Base-by-base conservation (phyloP, 139 green algal genomes). In the Chara braunii region DNA sequence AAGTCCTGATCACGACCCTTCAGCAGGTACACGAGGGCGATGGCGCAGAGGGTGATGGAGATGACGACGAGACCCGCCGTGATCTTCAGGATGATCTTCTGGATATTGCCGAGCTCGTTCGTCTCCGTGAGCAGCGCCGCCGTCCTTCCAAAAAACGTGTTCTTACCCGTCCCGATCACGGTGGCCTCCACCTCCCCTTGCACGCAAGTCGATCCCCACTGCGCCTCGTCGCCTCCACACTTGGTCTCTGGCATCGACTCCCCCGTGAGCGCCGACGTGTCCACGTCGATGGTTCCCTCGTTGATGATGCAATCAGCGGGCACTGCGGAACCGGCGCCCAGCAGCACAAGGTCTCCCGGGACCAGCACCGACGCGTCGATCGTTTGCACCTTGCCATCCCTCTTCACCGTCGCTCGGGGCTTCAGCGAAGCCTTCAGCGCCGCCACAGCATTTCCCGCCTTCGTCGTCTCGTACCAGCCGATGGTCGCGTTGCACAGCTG, bases 111-210 rank as follows among this genome's bases (percentile, higher is more conserved):
- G 6, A 86, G 83, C 50, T 88, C 87, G 62, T 95, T 87, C 14
- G 53, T 58, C 31, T 43, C 55, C 1, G 94, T 86, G 18, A 95
- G 79, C 2, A 83, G 75, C 51, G 89, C 87, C 28, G 89, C 86
- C 28, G 89, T 85, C 37, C 87, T 86, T 12, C 86, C 86, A 64
- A 95, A 94, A 82, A 95, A 95, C 43, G 89, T 95, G 77, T 95
- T 78, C 23, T 63, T 43, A 36, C 70, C 58, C 92, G 83, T 44
- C 2, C 81, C 84, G 43, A 89, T 72, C 26, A 94, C 69, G 32
- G 91, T 79, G 23, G 72, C 78, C 35, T 95, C 80, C 37, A 81
- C 74, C 77, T 95, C 89, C 48, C 89, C 89, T 44, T 88, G 84
- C 82, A 91, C 93, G 75, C 92, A 85, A 54, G 85, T 86, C 23